Base-by-base conservation (phyloP, 768 basidiomycete species). In the Gymnopilus junonius region DNA sequence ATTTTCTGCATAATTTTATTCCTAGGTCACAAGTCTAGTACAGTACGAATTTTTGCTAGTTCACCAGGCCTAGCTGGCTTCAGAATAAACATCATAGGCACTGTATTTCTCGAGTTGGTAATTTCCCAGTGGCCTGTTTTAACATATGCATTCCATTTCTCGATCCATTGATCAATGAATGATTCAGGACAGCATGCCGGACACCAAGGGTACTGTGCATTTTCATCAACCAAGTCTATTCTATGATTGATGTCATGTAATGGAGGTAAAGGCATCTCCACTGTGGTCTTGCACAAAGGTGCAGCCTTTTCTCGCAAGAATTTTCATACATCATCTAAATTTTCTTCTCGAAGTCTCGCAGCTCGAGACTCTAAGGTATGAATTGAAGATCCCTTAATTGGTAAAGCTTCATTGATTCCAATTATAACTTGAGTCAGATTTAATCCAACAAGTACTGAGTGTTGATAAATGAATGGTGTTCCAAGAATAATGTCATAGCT, bases 401-500 rank as follows among this genome's bases (percentile, higher is more conserved):
- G 70, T 27, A 69, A 25, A 0, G 69, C 4, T 23, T 12, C 43
- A 1, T 59, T 39, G 8, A 67, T 72, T 1, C 77, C 73, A n/a
- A 78, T 67, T 0, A 75, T 57, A 0, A 77, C 66, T 0, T 58
- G 55, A 0, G 72, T 27, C 2, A 66, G 73, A 59, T 74, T 76
- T 2, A 74, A 63, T 1, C 75, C 76, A 1, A 75, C 20, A 0
- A 55, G 21, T 0, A 74, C 67, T 23, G 73, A 57, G 61, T 79
- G 70, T 27, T 78, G 76, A 25, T 55, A 78, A 14, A 82, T 35
- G 50, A 75, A 82, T 0, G 77, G 80, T 0, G 79, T 80, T 1
- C 82, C 78, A 0, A 83, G 65, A 2, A 82, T 79, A 0, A 80
- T 0, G 51, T 84, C 77, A 57, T 85, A 82, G 8, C 62, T 73